These are phyloP conservation scores for Dryadomyces sulphureus DNA, from an alignment of 2,329 filamentous ascomycete species.

Conservation along the genomic window DNA sequence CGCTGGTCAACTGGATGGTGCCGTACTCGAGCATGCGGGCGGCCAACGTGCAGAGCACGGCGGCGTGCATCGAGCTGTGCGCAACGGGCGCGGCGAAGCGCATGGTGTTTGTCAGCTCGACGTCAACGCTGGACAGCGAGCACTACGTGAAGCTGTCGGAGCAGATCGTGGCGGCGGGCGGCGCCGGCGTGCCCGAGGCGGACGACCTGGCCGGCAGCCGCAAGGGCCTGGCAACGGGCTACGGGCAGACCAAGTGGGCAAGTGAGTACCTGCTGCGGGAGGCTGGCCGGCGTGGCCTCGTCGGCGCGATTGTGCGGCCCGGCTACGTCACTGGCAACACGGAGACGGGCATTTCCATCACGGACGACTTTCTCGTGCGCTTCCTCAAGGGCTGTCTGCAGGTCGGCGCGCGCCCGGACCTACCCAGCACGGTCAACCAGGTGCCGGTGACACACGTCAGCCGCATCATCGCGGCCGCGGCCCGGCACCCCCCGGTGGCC, in stretches of 20 bases:
- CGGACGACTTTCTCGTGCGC: conserved; percentile 81
- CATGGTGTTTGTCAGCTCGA: conserved; percentile 72
- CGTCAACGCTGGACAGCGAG: conserved; percentile 66
- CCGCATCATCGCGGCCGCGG: conserved; percentile 61
- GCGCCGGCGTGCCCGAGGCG: conserved; percentile 51
- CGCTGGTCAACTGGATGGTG: conserved; percentile 67
- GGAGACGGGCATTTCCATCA: conserved; percentile 55
- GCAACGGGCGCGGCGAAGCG: conserved; percentile 56
- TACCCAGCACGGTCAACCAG: conserved; percentile 77
- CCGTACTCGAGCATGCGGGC: conserved; percentile 57
- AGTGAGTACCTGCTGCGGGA: conserved; percentile 56
- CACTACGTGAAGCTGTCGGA: conserved; percentile 61
- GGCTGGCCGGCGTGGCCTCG: conserved; percentile 63
- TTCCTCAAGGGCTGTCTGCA: conserved; percentile 82
- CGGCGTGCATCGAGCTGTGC: conserved; percentile 64
- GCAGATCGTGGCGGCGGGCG: conserved; percentile 35
- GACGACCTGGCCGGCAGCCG: conserved; percentile 69
- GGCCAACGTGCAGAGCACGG: conserved; percentile 67
- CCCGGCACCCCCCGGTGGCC: conserved; percentile 38
- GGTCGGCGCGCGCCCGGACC: conserved; percentile 55
- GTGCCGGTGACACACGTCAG: conserved; percentile 78
- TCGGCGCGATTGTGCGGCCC: conserved; percentile 62
- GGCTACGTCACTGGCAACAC: conserved; percentile 74
- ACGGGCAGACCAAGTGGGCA: conserved; percentile 86
- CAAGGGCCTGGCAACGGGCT: conserved; percentile 67